Percentiles rank a stretch among this genome's conserved stretches.
phyloP scores from a whole-genome alignment of 768 basidiomycete genomes.

The Fibroporia radiculosa region DNA sequence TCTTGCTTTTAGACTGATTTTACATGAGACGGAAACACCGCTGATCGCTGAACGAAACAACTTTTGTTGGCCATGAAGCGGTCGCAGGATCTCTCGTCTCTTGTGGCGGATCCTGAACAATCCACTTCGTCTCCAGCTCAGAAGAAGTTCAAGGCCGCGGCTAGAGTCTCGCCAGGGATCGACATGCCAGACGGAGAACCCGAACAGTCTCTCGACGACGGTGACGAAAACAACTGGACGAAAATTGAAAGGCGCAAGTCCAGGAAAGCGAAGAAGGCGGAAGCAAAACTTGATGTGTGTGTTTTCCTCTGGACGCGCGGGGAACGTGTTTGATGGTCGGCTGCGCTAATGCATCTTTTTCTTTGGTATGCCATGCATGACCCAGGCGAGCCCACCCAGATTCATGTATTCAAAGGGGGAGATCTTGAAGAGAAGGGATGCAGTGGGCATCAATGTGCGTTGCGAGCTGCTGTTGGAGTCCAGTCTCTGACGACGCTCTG shows the following conservation, averaged over 20 bases:
- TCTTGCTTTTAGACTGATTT: too few species aligned
- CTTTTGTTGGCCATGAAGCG: too few species aligned
- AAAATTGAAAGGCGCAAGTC: constrained; percentile 66
- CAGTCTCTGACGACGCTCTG: not conserved
- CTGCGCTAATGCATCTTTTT: too few species aligned
- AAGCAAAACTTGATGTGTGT: constrained; percentile 57
- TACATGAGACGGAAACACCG: too few species aligned
- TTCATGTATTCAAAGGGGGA: constrained; percentile 81
- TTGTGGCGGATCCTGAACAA: not conserved
- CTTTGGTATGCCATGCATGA: too few species aligned
- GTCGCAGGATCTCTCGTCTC: constrained; percentile 3
- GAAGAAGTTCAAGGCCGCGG: constrained; percentile 16
- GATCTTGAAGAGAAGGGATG: constrained; percentile 62
- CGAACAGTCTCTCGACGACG: not conserved
- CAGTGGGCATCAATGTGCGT: constrained; percentile 77
- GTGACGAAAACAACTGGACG: constrained; percentile 49
- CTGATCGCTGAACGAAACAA: too few species aligned
- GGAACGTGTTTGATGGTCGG: not conserved
- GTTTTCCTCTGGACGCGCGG: constrained; percentile 8
- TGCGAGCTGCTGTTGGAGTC: not conserved
- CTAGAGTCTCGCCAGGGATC: constrained; percentile 8
- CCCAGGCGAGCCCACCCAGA: constrained; percentile 49
- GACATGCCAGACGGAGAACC: constrained; percentile 2
- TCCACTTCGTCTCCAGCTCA: constrained; percentile 10
- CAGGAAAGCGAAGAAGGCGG: constrained; percentile 57